These are phyloP conservation scores for Metschnikowia drakensbergensis DNA, from an alignment of 805 yeast species.

Conservation along the genomic window DNA sequence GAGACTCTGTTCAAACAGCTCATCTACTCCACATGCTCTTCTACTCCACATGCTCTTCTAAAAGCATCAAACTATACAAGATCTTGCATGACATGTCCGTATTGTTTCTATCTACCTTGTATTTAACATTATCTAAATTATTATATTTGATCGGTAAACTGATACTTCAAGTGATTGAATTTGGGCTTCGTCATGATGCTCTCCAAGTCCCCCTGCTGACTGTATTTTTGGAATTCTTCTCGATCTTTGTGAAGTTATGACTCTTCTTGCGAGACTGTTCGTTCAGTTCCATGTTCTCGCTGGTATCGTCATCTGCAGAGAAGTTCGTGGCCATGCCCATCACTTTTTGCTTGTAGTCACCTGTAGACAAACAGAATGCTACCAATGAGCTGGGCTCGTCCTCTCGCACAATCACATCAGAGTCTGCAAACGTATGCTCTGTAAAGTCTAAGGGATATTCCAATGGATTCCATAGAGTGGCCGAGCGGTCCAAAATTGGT, in stretches of 20 bases:
- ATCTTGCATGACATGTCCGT: conserved; percentile 87
- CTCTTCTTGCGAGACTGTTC: conserved; percentile 32
- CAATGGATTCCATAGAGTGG: conserved; percentile 90
- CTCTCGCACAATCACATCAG: conserved; percentile 89
- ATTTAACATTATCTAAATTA: no score
- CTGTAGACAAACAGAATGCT: conserved; percentile 84
- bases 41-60: conserved; percentile 75
- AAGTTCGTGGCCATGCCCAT: conserved; percentile 29
- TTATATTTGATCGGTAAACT: conserved; percentile 85
- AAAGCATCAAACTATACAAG: conserved; percentile 92
- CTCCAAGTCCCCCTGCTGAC: conserved; percentile 45
- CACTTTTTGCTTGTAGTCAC: conserved; percentile 72
- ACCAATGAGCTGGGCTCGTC: conserved; percentile 95
- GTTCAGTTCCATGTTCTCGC: conserved; percentile 23
- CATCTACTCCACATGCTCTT: no score
- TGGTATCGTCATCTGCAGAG: conserved; percentile 8
- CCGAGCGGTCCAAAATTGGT: conserved; percentile 88
- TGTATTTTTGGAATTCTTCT: conserved; percentile 37
- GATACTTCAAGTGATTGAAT: conserved; percentile 88
- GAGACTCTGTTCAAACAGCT: conserved; percentile 78
- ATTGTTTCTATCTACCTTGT: no score
- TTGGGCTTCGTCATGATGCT: conserved; percentile 71
- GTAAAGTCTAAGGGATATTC: conserved; percentile 74
- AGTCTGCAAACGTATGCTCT: conserved; percentile 91
- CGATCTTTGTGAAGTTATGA: conserved; percentile 37